Evolutionary conservation across 345 rosid genomes (phyloP).

Genomic region (Bruguiera parviflora): DNA sequence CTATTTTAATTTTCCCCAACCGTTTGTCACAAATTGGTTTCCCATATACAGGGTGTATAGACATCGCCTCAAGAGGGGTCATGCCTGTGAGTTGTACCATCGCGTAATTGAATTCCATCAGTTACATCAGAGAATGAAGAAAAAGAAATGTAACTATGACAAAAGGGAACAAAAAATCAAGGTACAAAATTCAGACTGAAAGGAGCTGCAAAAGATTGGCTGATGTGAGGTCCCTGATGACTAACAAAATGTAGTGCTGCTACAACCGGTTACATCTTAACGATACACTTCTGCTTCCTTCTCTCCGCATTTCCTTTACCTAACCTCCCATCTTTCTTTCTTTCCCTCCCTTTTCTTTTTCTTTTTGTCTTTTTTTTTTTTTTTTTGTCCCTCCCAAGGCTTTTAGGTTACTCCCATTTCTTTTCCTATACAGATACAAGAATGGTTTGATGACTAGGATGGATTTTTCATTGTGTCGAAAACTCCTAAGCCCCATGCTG

Average conservation of each 20-base stretch:
- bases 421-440: constrained; percentile 59
- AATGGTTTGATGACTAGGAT: constrained; percentile 33
- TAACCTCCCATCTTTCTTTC: constrained; percentile 1
- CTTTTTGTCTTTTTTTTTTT: background rate
- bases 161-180: constrained; percentile 27
- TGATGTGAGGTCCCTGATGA: constrained; percentile 21
- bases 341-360: background rate
- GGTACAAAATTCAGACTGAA: constrained; percentile 45
- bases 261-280: constrained; percentile 36
- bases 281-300: constrained; percentile 37
- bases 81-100: constrained; percentile 33
- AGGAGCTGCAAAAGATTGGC: constrained; percentile 26
- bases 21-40: too few relatives aligned
- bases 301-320: constrained; percentile 19
- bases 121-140: constrained; percentile 46
- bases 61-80: background rate
- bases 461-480: constrained; percentile 35
- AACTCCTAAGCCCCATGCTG: constrained; percentile 36
- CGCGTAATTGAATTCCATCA: constrained; percentile 52
- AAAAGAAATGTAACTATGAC: constrained; percentile 26
- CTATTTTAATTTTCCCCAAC: too few relatives aligned
- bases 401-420: constrained; percentile 39
- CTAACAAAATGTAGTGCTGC: constrained; percentile 44
- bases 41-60: too few relatives aligned
- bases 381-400: constrained; percentile 17